A percentile compares a stretch with the other conserved stretches of the same genome.
These are phyloP conservation scores for Mycena olivaceomarginata DNA, from an alignment of 768 basidiomycete species.

Conservation along the genomic window DNA sequence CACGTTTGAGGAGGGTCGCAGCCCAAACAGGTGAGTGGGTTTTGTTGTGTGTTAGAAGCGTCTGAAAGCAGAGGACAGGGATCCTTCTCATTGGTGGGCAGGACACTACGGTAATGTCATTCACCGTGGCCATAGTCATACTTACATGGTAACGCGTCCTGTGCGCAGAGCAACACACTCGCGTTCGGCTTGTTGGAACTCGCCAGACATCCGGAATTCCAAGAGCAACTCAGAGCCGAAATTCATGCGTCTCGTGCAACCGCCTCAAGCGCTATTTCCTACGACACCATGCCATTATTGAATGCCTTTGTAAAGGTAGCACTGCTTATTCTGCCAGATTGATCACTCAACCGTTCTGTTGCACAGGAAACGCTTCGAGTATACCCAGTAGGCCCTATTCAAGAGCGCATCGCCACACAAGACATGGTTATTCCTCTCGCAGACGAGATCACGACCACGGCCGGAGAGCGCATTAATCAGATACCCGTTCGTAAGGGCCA, in stretches of 20 bases:
- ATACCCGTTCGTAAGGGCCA: slow-evolving; percentile 37
- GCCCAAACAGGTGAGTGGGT: slow-evolving; percentile 6
- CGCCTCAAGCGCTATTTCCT: neutral
- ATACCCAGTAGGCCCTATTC: slow-evolving; percentile 12
- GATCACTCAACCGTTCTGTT: too few species aligned
- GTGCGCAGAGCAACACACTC: slow-evolving; percentile 22
- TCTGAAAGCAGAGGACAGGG: neutral
- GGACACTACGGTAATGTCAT: slow-evolving; percentile 26
- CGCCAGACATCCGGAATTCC: slow-evolving; percentile 27
- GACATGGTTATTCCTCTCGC: slow-evolving; percentile 32
- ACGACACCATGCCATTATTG: slow-evolving; percentile 33
- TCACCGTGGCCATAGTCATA: neutral
- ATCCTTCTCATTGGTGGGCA: slow-evolving; percentile 15
- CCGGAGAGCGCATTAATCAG: neutral
- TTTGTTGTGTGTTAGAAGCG: neutral
- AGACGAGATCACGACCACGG: slow-evolving; percentile 4
- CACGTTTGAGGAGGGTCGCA: slow-evolving; percentile 7
- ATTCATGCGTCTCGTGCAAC: slow-evolving; percentile 10
- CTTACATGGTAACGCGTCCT: neutral
- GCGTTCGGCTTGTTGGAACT: slow-evolving; percentile 33
- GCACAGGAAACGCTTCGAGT: slow-evolving; percentile 38
- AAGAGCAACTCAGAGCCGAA: slow-evolving; percentile 27
- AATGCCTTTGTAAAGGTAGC: slow-evolving; percentile 45
- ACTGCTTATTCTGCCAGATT: too few species aligned
- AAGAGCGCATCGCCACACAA: slow-evolving; percentile 29